These are phyloP conservation scores for Tuber indicum DNA, from an alignment of 495 filamentous ascomycete genomes.

Conservation along the genomic window DNA sequence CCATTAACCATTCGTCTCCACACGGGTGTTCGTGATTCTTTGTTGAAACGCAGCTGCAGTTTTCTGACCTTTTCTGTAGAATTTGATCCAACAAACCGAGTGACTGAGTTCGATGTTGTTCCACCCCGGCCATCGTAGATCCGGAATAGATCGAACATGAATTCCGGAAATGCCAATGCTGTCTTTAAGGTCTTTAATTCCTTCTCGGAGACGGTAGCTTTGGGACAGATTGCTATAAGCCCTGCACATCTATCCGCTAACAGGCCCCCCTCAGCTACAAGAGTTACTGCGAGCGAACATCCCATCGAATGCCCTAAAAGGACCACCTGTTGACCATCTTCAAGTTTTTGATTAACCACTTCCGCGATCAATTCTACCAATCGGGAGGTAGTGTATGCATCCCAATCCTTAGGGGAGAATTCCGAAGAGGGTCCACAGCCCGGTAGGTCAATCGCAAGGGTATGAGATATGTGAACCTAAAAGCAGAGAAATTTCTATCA, in stretches of 20 bases:
- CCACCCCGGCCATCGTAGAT: constrained; percentile 78
- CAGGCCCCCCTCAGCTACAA: constrained; percentile 56
- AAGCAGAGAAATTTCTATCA: constrained; percentile 10
- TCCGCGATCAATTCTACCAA: constrained; percentile 65
- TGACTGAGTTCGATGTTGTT: constrained; percentile 66
- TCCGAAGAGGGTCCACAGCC: constrained; percentile 70
- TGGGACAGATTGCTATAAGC: constrained; percentile 72
- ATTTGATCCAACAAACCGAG: constrained; percentile 65
- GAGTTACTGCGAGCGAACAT: constrained; percentile 64
- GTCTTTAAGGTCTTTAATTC: constrained; percentile 51
- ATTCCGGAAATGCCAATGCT: constrained; percentile 59
- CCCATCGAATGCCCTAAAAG: constrained; percentile 86
- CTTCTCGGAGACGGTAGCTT: constrained; percentile 55
- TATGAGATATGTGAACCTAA: constrained; percentile 70
- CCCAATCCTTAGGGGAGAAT: constrained; percentile 64
- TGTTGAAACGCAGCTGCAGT: constrained; percentile 76
- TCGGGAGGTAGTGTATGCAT: constrained; percentile 70
- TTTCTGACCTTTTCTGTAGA: constrained; percentile 69
- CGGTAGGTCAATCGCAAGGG: constrained; percentile 81
- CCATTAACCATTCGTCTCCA: constrained; percentile 82
- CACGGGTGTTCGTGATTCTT: constrained; percentile 69
- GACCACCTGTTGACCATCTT: constrained; percentile 65
- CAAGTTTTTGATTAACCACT: constrained; percentile 62
- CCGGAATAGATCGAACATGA: constrained; percentile 70
- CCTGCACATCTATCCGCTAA: constrained; percentile 63